Evolutionary conservation across 75 land plant species (phyloP), one percentile per base, ranked within the genome.

Genomic region (Cunninghamia lanceolata): DNA sequence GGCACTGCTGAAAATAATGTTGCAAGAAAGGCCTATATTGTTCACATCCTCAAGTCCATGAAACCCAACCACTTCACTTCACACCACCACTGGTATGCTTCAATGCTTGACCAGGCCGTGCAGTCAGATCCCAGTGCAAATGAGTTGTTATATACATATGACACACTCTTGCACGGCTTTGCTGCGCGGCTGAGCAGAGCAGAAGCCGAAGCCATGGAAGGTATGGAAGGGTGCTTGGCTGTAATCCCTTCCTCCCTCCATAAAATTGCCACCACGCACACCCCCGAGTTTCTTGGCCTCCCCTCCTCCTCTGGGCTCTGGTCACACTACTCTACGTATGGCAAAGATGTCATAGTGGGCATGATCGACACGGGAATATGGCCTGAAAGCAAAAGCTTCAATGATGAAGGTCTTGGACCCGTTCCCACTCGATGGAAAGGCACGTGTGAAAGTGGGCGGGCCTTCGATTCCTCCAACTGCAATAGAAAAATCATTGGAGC

Each of bases 281-380:
- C 89, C 0, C 89, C 95, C 0, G 83, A 68, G 68, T 92, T 93
- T 76, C 89, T 93, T 17, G 91, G 89, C 63, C 84, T 91, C 32
- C 85, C 84, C 38, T 21, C 54, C 15, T 73, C 80, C 4, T 83
- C 50, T 15, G 94, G 96, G 11, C 86, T 95, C 19, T 94, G 95
- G 99, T 94, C 98, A 25, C 84, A 82, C 1, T 21, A 59, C 66
- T 91, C 76, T 2, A 66, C 94, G 66, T 90, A 95, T 42, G 94
- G 91, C 85, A 4, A 59, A 59, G 94, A 94, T 45, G 95, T 96
- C 39, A 77, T 97, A 13, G 89, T 96, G 15, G 99, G 99, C 9
- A 86, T 94, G 4, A 85, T 97, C 8, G 99, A 96, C 86, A 93
- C 96, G 39, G 98, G 96, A 15, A 90, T 94, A 1, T 94, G 94